Evolutionary conservation across 2,329 filamentous ascomycete genomes (phyloP), one percentile per base, ranked within the genome.

Genomic region (Fusarium sp.): DNA sequence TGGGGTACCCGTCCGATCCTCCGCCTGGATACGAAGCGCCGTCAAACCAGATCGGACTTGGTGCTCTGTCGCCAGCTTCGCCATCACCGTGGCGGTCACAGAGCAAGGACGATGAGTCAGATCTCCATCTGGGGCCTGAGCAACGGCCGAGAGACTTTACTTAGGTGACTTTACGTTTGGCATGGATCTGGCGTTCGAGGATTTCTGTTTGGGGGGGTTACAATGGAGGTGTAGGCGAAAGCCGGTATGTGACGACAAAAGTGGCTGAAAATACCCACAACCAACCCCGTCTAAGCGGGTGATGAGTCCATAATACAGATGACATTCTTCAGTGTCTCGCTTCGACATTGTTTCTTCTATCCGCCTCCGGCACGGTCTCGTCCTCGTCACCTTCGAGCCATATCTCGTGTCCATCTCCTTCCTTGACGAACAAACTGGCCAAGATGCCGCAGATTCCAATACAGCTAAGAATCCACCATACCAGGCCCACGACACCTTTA

Each of bases 391-490:
- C 90, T 30, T 90, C 87, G 2, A 92, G 76, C 82, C 89, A 84
- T 47, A 92, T 87, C 76, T 91, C 90, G 75, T 91, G 89, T 0
- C 90, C 90, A 72, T 90, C 82, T 0, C 90, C 89, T 69, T 92
- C 90, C 54, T 79, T 81, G 9, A 91, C 86, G 63, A 86, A 84
- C 70, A 85, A 83, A 56, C 87, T 90, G 6, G 86, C 84, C 6
- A 87, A 62, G 16, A 84, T 77, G 0, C 85, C 87, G 23, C 81
- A 78, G 0, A 87, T 66, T 0, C 87, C 87, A 8, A 89, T 80
- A 4, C 79, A 77, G 11, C 83, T 83, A 41, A 91, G 75, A 0
- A 81, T 81, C 89, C 89, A 91, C 80, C 87, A 91, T 0, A 87
- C 86, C 8, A 86, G 80, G 1, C 89, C 90, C 0, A 92, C 84